Conservation (phyloP, 2,329 filamentous ascomycete genomes). For the Calonectria hongkongensis region DNA sequence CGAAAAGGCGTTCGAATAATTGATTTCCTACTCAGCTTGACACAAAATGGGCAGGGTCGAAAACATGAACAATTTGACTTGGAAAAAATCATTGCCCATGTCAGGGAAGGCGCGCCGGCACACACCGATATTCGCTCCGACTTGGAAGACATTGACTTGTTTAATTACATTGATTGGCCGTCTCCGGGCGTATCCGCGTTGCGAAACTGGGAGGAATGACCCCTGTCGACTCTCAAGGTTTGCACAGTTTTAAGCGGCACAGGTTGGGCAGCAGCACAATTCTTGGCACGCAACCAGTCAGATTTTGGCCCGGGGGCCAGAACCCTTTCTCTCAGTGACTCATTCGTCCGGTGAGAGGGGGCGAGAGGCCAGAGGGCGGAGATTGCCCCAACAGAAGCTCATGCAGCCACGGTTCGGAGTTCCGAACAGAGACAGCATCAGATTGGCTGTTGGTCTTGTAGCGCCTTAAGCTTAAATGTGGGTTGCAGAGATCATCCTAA, state of each 20-base stretch:
- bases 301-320: not conserved
- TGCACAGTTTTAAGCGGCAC: constrained; percentile 23
- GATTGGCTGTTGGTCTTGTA: not conserved
- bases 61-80: constrained; percentile 1
- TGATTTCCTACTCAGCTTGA: constrained; percentile 1
- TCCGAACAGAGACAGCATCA: not conserved
- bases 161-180: constrained; percentile 12
- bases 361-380: not conserved
- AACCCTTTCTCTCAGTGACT: not conserved
- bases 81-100: constrained; percentile 7
- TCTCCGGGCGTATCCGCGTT: not conserved
- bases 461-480: constrained; percentile 20
- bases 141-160: constrained; percentile 13
- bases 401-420: not conserved
- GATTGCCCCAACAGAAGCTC: not conserved
- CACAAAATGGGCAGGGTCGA: not conserved
- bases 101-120: constrained; percentile 2
- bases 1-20: constrained; percentile 17
- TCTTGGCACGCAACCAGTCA: not conserved
- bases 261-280: not conserved
- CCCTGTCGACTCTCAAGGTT: not conserved
- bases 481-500: not conserved
- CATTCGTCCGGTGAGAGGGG: not conserved
- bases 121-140: constrained; percentile 1
- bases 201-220: not conserved